Percentiles rank a stretch among this genome's conserved stretches.
phyloP scores from a whole-genome alignment of 495 filamentous ascomycete species.

The Apiosordaria backusii region DNA sequence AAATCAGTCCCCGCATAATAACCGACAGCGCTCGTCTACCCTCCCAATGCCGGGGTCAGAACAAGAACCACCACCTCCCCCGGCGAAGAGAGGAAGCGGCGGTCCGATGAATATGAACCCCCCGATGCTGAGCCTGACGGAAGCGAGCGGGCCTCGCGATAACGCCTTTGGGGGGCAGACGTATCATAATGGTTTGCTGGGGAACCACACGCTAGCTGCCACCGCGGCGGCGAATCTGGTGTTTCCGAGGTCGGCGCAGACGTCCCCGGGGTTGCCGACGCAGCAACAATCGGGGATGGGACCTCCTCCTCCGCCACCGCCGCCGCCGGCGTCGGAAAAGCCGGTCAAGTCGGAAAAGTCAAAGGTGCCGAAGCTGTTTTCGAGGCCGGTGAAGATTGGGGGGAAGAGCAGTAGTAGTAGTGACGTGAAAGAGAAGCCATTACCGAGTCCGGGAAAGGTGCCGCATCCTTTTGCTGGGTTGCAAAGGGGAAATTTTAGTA shows the following conservation, averaged over 20 bases:
- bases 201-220: constrained; percentile 65
- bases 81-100: constrained; percentile 43
- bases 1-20: constrained; percentile 35
- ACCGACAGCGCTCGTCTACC: constrained; percentile 70
- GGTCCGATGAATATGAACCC: constrained; percentile 53
- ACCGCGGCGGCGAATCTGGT: constrained; percentile 81
- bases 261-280: constrained; percentile 47
- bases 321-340: constrained; percentile 54
- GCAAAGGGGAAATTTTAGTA: constrained; percentile 69
- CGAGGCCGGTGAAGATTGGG: constrained; percentile 77
- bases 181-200: constrained; percentile 65
- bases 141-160: constrained; percentile 54
- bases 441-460: constrained; percentile 82
- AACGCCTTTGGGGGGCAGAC: constrained; percentile 49
- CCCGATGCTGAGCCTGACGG: constrained; percentile 53
- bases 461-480: constrained; percentile 57
- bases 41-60: constrained; percentile 46
- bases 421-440: constrained; percentile 63
- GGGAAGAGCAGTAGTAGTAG: constrained; percentile 50
- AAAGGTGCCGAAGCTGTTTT: constrained; percentile 82
- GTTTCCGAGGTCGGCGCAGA: constrained; percentile 63
- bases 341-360: constrained; percentile 72
- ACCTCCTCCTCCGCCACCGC: constrained; percentile 28
- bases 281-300: constrained; percentile 5
- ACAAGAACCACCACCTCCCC: constrained; percentile 31